Percentiles rank a stretch among this genome's conserved stretches.
Conservation (phyloP, 2,329 filamentous ascomycete genomes). For the Monosporascus cannonballus region DNA sequence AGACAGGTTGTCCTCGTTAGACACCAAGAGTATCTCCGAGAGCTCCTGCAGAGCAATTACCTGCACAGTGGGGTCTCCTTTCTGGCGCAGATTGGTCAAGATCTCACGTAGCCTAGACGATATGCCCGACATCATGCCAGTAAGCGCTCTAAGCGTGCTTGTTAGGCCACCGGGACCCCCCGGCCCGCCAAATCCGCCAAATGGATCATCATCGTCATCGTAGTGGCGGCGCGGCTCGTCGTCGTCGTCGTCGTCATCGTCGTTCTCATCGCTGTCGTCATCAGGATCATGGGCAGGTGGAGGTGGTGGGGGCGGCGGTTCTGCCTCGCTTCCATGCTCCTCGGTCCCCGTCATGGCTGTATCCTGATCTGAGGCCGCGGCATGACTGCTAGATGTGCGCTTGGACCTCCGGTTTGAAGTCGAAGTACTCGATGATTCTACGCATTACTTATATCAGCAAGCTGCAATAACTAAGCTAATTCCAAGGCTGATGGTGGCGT, state of each 20-base stretch:
- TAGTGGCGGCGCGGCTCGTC: constrained; percentile 53
- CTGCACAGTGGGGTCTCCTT: constrained; percentile 81
- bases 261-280: constrained; percentile 32
- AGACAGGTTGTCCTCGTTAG: constrained; percentile 92
- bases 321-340: constrained; percentile 39
- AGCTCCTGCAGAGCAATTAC: constrained; percentile 88
- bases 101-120: constrained; percentile 74
- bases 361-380: constrained; percentile 49
- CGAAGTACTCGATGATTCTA: constrained; percentile 25
- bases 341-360: constrained; percentile 66
- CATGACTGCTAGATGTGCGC: constrained; percentile 42
- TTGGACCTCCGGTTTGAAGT: constrained; percentile 42
- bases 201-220: constrained; percentile 61
- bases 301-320: constrained; percentile 36
- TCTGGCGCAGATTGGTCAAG: constrained; percentile 68
- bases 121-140: constrained; percentile 85
- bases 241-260: constrained; percentile 43
- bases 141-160: constrained; percentile 77
- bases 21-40: constrained; percentile 87
- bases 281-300: constrained; percentile 35
- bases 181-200: constrained; percentile 62
- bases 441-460: not conserved
- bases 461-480: not conserved
- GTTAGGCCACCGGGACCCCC: constrained; percentile 59
- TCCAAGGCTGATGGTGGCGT: constrained; percentile 6